Evolutionary conservation across 768 basidiomycete species (phyloP), one percentile per base, ranked within the genome.

Genomic region (Tubosaeta sp.): DNA sequence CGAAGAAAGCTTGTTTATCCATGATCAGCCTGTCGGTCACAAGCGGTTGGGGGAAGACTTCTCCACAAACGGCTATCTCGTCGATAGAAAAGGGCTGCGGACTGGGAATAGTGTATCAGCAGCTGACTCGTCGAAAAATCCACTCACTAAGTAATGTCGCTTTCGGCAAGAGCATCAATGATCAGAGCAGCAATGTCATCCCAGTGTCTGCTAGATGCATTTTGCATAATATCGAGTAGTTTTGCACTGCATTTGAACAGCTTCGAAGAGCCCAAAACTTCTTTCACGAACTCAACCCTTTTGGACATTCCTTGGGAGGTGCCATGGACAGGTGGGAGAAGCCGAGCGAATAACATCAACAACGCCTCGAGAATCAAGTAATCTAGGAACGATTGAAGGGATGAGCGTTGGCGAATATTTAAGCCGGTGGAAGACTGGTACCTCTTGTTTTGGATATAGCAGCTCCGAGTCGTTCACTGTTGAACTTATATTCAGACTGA

Each of bases 301-400:
- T 71, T 73, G 8, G 53, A 46, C 17, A 61, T 65, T 35, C 72
- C 71, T 38, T 72, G 69, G 1, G 61, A 53, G 10, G 65, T 67
- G n/a, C 61, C 64, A 45, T 73, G 68, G 5, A 70, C 63, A 12
- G 78, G 68, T 16, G 83, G 81, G 25, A 85, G 64, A 13, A 84
- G 66, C 37, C 77, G 76, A 32, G 77, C 83, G 60, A 85, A 77
- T 1, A 86, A 58, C 48, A 79, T 76, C 39, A 85, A 62, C 4
- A 84, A 71, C 14, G 76, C 73, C 61, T 86, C 85, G 39, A 84
- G 65, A 13, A 76, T 74, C 16, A 85, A 67, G 58, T 76, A 84
- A 49, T 81, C 85, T 84, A 33, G 61, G 32, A n/a, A 27, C 13
- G 17, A 56, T 8, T 9, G 44, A 11, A 31, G 45, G 19, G 25